phyloP scores from a whole-genome alignment of 2,329 filamentous ascomycete genomes.

The Hypoxylon sp. region DNA sequence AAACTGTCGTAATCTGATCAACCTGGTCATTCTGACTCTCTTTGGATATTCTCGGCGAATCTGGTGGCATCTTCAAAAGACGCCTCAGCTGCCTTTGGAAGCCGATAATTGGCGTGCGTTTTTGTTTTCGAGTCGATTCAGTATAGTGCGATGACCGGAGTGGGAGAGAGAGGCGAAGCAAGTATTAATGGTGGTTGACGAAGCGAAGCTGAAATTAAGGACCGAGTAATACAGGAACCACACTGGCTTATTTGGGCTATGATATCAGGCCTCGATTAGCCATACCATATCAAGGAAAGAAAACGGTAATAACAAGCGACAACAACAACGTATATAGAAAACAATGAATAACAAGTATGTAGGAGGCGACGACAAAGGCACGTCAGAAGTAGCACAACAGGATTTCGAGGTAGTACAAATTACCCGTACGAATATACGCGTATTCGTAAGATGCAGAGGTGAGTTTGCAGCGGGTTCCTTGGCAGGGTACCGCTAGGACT shows the following conservation, averaged over 20 bases:
- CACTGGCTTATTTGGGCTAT: conserved; percentile 10
- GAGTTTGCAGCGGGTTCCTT: conserved; percentile 17
- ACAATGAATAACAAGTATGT: conserved; percentile 5
- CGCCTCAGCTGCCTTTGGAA: conserved; percentile 1
- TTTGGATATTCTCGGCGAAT: conserved; percentile 40
- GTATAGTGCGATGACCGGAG: neutral
- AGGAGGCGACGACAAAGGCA: conserved; percentile 16
- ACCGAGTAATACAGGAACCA: conserved; percentile 3
- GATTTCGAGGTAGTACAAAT: conserved; percentile 29
- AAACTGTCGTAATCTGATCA: conserved; percentile 40
- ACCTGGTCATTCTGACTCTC: conserved; percentile 35
- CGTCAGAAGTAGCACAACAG: conserved; percentile 30
- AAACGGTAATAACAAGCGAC: conserved; percentile 13
- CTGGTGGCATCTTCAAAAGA: conserved; percentile 29
- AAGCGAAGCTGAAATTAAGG: conserved; percentile 18
- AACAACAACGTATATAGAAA: conserved; percentile 14
- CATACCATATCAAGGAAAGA: conserved; percentile 9
- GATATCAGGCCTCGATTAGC: conserved; percentile 13
- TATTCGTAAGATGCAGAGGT: conserved; percentile 6
- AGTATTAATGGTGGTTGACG: conserved; percentile 4
- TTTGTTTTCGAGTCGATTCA: conserved; percentile 1
- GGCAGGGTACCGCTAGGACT: conserved; percentile 16
- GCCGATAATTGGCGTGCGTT: conserved; percentile 8
- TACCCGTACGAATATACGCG: conserved; percentile 19
- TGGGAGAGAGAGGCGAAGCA: conserved; percentile 2